Base-by-base conservation (phyloP, 768 basidiomycete species). In the Boletus subcaerulescens region DNA sequence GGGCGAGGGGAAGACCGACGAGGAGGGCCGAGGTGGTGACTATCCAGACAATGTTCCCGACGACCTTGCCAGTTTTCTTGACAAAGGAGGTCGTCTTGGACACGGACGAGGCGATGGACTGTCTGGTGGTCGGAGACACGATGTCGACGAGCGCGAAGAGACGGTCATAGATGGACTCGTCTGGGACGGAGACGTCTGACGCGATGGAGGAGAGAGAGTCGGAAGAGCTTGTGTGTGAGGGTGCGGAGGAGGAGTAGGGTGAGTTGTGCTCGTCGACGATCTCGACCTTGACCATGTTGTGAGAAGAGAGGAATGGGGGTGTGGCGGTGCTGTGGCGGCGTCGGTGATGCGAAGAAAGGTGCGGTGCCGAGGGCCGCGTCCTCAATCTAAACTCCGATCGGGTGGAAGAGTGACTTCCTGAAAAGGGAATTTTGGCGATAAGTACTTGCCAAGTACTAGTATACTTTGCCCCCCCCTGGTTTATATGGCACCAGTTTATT, bases 111-210 rank as follows among this genome's bases (percentile, higher is more conserved):
- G 81, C 72, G 60, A 98, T 83, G 65, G 75, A 76, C 63, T 90
- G 87, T 57, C 97, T 86, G 38, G 95, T 95, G 10, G 87, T 76
- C 22, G 97, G 97, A 8, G 95, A 89, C 5, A 99, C 85, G 67
- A 99, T 98, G 79, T 99, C 96, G 63, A 89, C 89, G 71, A 99
- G 87, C 24, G 96, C 96, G 55, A 80, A 79, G 66, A 99, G 61
- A 55, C 96, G 91, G 77, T 98, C 94, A 59, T 86, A 77, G 63
- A 97, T 58, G 41, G 94, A 83, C 76, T 99, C 96, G 63, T 93
- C 85, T 58, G 73, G 79, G 50, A 80, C 76, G 56, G 82, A 82
- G 43, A 75, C 66, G 48, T 91, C 85, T 4, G 91, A 93, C 33
- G 83, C 82, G 55, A 91, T 74, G 54, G 91, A 91, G 20, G 89